Evolutionary conservation across 441 rosid species (phyloP).

Genomic region (Hura crepitans): DNA sequence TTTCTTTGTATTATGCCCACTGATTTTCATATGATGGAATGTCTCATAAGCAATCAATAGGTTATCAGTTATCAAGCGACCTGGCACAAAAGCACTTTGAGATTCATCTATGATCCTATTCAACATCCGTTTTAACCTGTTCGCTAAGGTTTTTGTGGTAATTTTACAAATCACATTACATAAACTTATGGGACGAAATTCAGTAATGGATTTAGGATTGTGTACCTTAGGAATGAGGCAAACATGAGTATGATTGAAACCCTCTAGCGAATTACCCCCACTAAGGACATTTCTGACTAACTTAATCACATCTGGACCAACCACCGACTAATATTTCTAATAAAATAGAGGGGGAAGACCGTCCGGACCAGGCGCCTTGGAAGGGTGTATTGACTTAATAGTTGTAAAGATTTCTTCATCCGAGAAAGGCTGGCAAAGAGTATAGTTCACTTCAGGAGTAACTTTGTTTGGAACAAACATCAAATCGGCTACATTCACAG

Average conservation of each 20-base stretch:
- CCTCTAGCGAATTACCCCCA: background rate
- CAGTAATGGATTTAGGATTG: background rate
- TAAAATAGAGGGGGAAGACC: background rate
- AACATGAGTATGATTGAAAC: background rate
- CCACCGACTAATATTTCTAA: background rate
- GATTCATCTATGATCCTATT: too few relatives aligned
- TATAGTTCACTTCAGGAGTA: too few relatives aligned
- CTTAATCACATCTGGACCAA: background rate
- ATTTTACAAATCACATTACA: background rate
- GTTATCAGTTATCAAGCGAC: too few relatives aligned
- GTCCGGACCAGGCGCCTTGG: background rate
- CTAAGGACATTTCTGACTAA: background rate
- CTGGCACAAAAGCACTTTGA: too few relatives aligned
- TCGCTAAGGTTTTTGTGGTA: too few relatives aligned
- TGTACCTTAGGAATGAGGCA: background rate
- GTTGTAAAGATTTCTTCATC: background rate
- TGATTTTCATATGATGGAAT: too few relatives aligned
- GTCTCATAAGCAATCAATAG: too few relatives aligned
- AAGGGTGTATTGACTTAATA: background rate
- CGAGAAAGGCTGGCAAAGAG: too few relatives aligned
- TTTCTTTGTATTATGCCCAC: too few relatives aligned
- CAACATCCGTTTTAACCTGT: too few relatives aligned
- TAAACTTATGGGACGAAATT: background rate
- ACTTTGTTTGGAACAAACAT: too few relatives aligned
- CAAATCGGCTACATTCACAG: too few relatives aligned